Evolutionary conservation across 371 early-diverging fungal genomes (phyloP).

Genomic region (Mortierella sp.): DNA sequence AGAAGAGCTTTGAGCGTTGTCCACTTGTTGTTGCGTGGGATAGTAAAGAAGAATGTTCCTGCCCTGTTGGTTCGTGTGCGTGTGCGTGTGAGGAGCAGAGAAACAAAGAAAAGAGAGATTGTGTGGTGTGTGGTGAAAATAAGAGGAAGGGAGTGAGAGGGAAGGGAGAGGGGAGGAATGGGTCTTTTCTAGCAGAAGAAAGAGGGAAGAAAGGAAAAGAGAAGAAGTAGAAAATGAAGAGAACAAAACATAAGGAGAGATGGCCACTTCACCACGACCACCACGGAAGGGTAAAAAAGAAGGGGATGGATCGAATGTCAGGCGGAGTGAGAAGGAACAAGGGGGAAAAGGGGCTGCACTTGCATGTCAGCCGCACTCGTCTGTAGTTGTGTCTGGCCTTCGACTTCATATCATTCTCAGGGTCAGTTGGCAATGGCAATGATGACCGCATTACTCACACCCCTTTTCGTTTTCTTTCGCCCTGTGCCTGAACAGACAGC

Average conservation of each 20-base stretch:
- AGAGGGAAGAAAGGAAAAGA: not conserved
- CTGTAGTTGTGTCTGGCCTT: too few species aligned
- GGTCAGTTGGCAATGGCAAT: too few species aligned
- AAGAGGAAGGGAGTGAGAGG: not conserved
- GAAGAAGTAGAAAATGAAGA: not conserved
- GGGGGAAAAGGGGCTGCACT: not conserved
- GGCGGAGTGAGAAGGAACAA: slow-evolving; percentile 13
- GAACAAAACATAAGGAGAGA: not conserved
- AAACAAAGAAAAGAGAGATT: not conserved
- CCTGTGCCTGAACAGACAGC: slow-evolving; percentile 1
- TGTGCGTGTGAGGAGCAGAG: not conserved
- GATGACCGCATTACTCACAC: too few species aligned
- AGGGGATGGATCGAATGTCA: slow-evolving; percentile 14
- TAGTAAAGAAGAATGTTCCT: not conserved
- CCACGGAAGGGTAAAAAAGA: not conserved
- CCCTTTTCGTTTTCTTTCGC: too few species aligned
- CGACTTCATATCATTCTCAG: too few species aligned
- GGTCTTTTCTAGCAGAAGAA: slow-evolving; percentile 1
- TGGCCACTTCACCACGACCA: not conserved
- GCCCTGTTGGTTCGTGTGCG: not conserved
- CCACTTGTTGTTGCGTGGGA: not conserved
- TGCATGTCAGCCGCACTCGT: slow-evolving; percentile 24
- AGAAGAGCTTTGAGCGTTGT: not conserved
- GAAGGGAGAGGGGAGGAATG: slow-evolving; percentile 1
- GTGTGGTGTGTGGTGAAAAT: slow-evolving; percentile 2